These are phyloP conservation scores for Melampsora americana DNA, from an alignment of 1,284 basidiomycete species.

Conservation along the genomic window DNA sequence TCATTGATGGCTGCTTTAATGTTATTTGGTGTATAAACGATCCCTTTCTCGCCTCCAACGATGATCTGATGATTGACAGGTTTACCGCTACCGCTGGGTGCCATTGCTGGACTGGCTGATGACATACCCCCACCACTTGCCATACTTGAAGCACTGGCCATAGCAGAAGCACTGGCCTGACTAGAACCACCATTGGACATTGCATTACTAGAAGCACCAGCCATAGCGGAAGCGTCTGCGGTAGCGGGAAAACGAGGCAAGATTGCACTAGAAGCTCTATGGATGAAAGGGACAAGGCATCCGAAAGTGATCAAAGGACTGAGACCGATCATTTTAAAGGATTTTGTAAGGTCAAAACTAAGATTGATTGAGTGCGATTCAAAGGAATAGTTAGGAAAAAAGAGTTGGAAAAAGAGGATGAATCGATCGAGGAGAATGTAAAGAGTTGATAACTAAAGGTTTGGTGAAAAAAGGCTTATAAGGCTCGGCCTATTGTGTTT, in stretches of 20 bases:
- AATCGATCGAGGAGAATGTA: background rate
- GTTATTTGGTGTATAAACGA: background rate
- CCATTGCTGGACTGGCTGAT: background rate
- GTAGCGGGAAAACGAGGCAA: too few species aligned
- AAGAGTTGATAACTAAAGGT: background rate
- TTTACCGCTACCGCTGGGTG: background rate
- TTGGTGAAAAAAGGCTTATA: too few species aligned
- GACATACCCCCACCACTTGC: too few species aligned
- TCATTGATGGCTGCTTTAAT: slow-evolving; percentile 22
- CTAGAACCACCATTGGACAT: too few species aligned
- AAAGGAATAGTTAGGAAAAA: background rate
- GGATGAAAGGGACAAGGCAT: background rate
- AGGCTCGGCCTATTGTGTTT: too few species aligned
- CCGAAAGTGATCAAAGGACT: too few species aligned
- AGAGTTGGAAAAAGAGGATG: too few species aligned
- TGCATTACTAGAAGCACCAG: too few species aligned
- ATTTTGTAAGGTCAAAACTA: background rate
- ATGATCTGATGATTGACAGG: slow-evolving; percentile 19
- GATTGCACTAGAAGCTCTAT: too few species aligned
- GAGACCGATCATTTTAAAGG: background rate
- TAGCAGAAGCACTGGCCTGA: too few species aligned
- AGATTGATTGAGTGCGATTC: background rate
- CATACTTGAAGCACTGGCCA: too few species aligned
- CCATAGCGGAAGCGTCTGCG: too few species aligned
- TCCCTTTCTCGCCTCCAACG: slow-evolving; percentile 9